Percentiles rank a stretch among this genome's conserved stretches.
Evolutionary conservation across 345 rosid genomes (phyloP).

Genomic region (Noccaea caerulescens): DNA sequence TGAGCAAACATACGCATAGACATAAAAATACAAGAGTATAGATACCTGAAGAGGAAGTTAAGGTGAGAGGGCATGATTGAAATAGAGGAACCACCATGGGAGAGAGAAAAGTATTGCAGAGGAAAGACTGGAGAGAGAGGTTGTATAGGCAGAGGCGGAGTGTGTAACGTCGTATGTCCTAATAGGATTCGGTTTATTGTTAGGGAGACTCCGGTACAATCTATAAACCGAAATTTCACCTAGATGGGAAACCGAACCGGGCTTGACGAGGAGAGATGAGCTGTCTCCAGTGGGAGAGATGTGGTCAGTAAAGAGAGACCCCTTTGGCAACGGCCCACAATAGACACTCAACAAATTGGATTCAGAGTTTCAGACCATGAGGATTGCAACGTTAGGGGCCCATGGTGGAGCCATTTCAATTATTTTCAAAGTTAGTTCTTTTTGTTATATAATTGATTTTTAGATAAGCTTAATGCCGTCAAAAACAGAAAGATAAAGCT

Average conservation of each 20-base stretch:
- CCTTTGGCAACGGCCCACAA: slow-evolving; percentile 29
- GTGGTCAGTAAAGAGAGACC: slow-evolving; percentile 9
- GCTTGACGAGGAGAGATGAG: slow-evolving; percentile 7
- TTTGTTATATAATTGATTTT: background rate
- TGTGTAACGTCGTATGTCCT: slow-evolving; percentile 40
- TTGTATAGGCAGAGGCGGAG: slow-evolving; percentile 30
- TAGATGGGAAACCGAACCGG: slow-evolving; percentile 22
- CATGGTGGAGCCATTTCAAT: slow-evolving; percentile 20
- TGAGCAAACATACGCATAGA: background rate
- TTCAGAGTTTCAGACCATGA: slow-evolving; percentile 37
- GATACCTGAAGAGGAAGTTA: slow-evolving; percentile 41
- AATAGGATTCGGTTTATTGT: slow-evolving; percentile 36
- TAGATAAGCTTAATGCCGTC: background rate
- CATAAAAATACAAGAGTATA: background rate
- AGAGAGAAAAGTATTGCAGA: slow-evolving; percentile 38
- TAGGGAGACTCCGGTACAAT: slow-evolving; percentile 11
- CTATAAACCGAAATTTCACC: background rate
- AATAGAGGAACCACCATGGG: slow-evolving; percentile 47
- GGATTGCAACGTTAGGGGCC: slow-evolving; percentile 10
- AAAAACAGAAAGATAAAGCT: background rate
- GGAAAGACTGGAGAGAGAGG: slow-evolving; percentile 23
- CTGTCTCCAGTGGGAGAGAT: slow-evolving; percentile 20
- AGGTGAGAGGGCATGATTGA: slow-evolving; percentile 48
- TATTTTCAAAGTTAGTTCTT: background rate
- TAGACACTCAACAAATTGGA: slow-evolving; percentile 22